A percentile compares a stretch with the other conserved stretches of the same genome.
These are phyloP conservation scores for Thalassiosira delicatula DNA, from an alignment of 352 stramenopile genomes.

Conservation along the genomic window DNA sequence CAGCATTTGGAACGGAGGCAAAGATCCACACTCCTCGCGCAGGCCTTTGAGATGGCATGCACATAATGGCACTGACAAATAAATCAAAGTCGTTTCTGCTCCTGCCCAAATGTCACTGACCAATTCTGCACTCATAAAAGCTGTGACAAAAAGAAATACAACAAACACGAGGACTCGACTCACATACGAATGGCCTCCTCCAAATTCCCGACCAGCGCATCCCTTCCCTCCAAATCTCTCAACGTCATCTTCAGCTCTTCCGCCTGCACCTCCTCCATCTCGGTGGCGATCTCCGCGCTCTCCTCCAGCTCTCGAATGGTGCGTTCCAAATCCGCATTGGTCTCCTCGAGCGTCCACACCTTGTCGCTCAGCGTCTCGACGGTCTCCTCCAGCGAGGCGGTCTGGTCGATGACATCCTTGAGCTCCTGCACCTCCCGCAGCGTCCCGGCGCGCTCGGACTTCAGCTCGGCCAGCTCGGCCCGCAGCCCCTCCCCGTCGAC, in stretches of 20 bases:
- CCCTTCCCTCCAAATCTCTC: conserved; percentile 68
- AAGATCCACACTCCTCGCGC: no score
- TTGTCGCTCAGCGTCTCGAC: conserved; percentile 81
- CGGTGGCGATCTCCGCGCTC: conserved; percentile 78
- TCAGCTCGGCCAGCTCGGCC: conserved; percentile 65
- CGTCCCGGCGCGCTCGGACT: conserved; percentile 43
- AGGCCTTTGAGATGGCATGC: no score
- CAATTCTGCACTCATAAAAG: no score
- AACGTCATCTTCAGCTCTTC: conserved; percentile 82
- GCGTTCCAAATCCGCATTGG: conserved; percentile 64
- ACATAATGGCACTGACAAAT: no score
- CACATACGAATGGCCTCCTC: conserved; percentile 85
- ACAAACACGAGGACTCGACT: conserved; percentile 44
- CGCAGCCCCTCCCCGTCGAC: conserved; percentile 49
- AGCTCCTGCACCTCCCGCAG: conserved; percentile 75
- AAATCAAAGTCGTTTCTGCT: no score
- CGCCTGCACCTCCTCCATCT: conserved; percentile 85
- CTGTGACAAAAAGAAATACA: conserved; percentile 20
- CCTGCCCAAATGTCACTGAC: no score
- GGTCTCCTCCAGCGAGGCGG: conserved; percentile 78
- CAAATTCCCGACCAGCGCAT: conserved; percentile 81
- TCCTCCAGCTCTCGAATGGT: conserved; percentile 83
- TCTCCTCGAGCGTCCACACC: conserved; percentile 78
- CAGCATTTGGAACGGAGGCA: no score
- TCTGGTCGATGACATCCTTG: conserved; percentile 85